These are phyloP conservation scores for Macrophomina pseudophaseolina DNA, from an alignment of 2,329 filamentous ascomycete species.

Conservation along the genomic window DNA sequence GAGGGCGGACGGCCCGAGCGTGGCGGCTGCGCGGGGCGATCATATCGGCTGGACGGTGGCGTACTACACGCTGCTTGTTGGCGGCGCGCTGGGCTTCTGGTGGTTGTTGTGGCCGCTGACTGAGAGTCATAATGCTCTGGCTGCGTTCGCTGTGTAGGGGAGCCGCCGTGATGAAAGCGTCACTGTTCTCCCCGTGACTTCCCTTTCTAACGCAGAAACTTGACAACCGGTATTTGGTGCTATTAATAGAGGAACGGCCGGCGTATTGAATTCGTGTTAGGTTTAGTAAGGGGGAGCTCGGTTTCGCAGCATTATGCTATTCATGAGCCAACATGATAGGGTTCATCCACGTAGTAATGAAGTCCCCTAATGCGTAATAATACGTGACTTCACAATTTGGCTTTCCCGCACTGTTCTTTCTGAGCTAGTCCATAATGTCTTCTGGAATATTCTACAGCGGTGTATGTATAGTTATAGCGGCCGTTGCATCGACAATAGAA, in stretches of 20 bases:
- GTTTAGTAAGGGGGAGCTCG: neutral
- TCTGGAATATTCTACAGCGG: constrained; percentile 5
- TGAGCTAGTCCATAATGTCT: neutral
- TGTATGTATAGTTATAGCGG: constrained; percentile 8
- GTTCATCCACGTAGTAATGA: neutral
- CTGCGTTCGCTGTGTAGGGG: constrained; percentile 10
- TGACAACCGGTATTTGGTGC: neutral
- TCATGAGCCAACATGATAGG: neutral
- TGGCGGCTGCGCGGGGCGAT: constrained; percentile 33
- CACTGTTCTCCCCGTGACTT: neutral
- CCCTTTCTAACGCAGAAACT: neutral
- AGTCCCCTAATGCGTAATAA: constrained; percentile 19
- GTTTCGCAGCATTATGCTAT: neutral
- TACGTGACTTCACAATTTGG: neutral
- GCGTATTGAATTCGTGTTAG: neutral
- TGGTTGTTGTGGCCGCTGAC: constrained; percentile 74
- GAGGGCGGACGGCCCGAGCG: constrained; percentile 31
- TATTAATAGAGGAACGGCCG: constrained; percentile 3
- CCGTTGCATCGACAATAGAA: neutral
- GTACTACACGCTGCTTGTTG: constrained; percentile 79
- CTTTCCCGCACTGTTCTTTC: too few species aligned
- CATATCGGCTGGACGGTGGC: constrained; percentile 69
- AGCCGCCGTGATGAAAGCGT: neutral
- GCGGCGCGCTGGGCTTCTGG: constrained; percentile 75
- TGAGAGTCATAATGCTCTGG: constrained; percentile 61